Conservation (phyloP, 345 rosid genomes). For the Lepidium didymum region DNA sequence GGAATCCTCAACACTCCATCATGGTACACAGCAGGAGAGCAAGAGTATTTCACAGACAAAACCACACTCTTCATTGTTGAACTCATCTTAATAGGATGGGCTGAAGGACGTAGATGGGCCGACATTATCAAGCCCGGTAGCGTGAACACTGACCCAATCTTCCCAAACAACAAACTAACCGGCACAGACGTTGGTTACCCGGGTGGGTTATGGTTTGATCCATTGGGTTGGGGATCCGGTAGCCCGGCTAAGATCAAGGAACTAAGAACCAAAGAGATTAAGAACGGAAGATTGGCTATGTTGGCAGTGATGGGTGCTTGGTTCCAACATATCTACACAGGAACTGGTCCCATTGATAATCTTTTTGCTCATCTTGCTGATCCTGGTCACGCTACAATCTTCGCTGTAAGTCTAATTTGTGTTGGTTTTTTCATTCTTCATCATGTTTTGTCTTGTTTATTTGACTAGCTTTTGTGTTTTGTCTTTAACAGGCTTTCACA, state of each 20-base stretch:
- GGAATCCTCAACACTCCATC: constrained; percentile 92
- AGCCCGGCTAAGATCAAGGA: constrained; percentile 83
- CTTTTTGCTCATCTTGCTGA: constrained; percentile 95
- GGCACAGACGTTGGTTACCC: constrained; percentile 98
- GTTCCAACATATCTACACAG: constrained; percentile 98
- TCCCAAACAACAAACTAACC: constrained; percentile 95
- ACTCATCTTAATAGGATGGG: constrained; percentile 89
- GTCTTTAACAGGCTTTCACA: constrained; percentile 58
- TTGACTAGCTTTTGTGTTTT: constrained; percentile 1
- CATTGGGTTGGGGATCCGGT: constrained; percentile 88
- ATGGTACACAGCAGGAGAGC: constrained; percentile 85
- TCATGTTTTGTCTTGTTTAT: neutral
- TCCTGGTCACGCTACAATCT: constrained; percentile 93
- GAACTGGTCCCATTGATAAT: constrained; percentile 95
- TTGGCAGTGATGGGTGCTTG: constrained; percentile 99
- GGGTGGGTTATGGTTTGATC: constrained; percentile 99
- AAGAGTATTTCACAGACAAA: constrained; percentile 85
- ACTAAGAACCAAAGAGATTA: constrained; percentile 90
- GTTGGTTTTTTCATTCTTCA: neutral
- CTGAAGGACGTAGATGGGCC: constrained; percentile 96
- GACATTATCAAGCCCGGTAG: constrained; percentile 93
- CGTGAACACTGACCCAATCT: constrained; percentile 91
- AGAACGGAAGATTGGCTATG: constrained; percentile 95
- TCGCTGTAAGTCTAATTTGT: constrained; percentile 50
- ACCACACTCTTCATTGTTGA: constrained; percentile 77